phyloP scores from a whole-genome alignment of 2,329 filamentous ascomycete genomes.

The Xylariaceae sp. region DNA sequence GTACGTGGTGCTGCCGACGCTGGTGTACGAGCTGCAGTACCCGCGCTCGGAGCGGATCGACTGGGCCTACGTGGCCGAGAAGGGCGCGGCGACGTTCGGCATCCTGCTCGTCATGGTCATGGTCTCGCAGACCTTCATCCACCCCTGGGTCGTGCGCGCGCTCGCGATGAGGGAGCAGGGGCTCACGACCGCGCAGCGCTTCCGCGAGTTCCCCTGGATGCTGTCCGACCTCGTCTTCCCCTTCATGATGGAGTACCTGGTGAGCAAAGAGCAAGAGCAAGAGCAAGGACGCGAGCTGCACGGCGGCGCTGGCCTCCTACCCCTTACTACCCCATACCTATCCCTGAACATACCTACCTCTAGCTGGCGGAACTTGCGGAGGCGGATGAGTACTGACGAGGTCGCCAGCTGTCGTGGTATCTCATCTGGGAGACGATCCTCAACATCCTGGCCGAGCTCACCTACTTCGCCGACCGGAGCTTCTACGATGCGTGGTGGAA shows the following conservation, averaged over 20 bases:
- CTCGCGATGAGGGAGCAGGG: constrained; percentile 60
- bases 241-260: constrained; percentile 69
- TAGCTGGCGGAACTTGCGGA: constrained; percentile 1
- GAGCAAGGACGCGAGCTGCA: too few relatives aligned
- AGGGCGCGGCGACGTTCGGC: constrained; percentile 61
- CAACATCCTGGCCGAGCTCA: constrained; percentile 70
- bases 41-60: constrained; percentile 60
- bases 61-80: constrained; percentile 70
- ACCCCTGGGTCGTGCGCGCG: constrained; percentile 62
- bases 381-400: background rate
- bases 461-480: constrained; percentile 67
- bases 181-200: constrained; percentile 51
- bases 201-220: constrained; percentile 65
- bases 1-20: constrained; percentile 66
- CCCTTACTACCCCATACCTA: too few relatives aligned
- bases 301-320: too few relatives aligned
- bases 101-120: constrained; percentile 73
- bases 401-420: constrained; percentile 67
- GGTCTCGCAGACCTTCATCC: constrained; percentile 68
- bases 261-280: too few relatives aligned
- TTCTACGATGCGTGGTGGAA: constrained; percentile 65
- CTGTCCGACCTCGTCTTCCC: constrained; percentile 70
- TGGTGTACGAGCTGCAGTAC: constrained; percentile 75
- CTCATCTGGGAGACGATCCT: constrained; percentile 72
- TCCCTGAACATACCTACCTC: too few relatives aligned